These are phyloP conservation scores for Aspergillus fijiensis DNA, from an alignment of 2,329 filamentous ascomycete species.

Conservation along the genomic window DNA sequence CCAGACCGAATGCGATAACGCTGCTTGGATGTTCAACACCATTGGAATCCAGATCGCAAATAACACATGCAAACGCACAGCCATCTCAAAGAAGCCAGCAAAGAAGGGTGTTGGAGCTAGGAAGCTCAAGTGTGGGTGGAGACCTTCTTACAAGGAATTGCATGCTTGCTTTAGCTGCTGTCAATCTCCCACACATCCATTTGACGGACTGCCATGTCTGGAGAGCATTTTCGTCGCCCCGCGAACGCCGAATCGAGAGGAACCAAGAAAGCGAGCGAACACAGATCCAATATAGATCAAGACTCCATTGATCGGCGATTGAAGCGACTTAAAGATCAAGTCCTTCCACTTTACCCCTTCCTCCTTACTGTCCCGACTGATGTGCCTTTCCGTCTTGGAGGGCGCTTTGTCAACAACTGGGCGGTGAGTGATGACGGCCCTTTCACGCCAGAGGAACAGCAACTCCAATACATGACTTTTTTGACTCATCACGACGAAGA, in stretches of 20 bases:
- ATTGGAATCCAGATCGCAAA: background rate
- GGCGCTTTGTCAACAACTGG: constrained; percentile 48
- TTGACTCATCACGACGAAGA: constrained; percentile 58
- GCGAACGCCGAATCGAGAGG: constrained; percentile 27
- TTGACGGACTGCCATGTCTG: constrained; percentile 41
- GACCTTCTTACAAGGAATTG: background rate
- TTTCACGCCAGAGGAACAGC: constrained; percentile 56
- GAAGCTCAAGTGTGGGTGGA: background rate
- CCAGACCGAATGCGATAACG: background rate
- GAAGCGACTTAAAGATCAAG: constrained; percentile 40
- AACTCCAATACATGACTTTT: constrained; percentile 63
- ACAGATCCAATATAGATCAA: constrained; percentile 25
- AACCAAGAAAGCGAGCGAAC: constrained; percentile 24
- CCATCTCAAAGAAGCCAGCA: background rate
- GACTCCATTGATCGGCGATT: constrained; percentile 38
- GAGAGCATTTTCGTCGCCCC: constrained; percentile 33
- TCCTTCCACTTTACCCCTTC: constrained; percentile 47
- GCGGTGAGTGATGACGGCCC: constrained; percentile 51
- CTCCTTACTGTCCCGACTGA: constrained; percentile 49
- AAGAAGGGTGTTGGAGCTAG: background rate
- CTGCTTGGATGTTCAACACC: background rate
- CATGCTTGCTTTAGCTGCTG: background rate
- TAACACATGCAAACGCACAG: background rate
- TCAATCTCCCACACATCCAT: constrained; percentile 3
- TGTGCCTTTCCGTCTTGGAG: constrained; percentile 45